Base-by-base conservation (phyloP, 2,329 filamentous ascomycete genomes). In the Aschersonia sp. region DNA sequence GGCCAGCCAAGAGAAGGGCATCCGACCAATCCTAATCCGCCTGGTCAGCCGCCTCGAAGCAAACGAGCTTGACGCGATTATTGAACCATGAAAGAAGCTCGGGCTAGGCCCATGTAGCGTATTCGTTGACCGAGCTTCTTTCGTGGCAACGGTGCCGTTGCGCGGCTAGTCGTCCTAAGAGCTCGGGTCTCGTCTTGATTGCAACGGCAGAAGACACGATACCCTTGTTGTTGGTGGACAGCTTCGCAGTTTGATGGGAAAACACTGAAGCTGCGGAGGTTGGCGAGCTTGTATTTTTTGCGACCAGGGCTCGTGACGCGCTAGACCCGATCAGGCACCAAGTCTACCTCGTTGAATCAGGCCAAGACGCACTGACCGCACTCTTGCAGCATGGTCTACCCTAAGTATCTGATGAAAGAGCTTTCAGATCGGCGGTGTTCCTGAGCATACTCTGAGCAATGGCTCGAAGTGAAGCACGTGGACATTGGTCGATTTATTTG, bases 301-400 rank as follows among this genome's bases (percentile, higher is more conserved):
- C 44, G 50, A 31, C 37, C 44, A 47, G 49, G 42, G 8, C 29
- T 11, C 44, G 30, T 11, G 49, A 45, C 47, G 51, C 61, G 58
- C 63, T 65, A 65, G 50, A 47, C 63, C 63, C 30, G 47, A 60
- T 63, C 55, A 30, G 54, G 63, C 50, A 46, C 52, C 60, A 63
- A 61, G 60, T 57, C 48, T 49, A 22, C 22, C 22, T 22, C 22
- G 22, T 22, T 22, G 22, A 22, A 22, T 22, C 22, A 22, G 22
- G 22, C 0, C 22, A 22, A 22, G 22, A 22, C 22, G 22, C 22
- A 22, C 22, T 22, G 22, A 22, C 22, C 22, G 22, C 22, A 22
- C 2, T 22, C 22, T 22, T 22, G 22, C 22, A 22, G 22, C 22
- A 22, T 22, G 22, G 22, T 22, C 22, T 22, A 22, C 22, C 22